Percentiles rank a stretch among this genome's conserved stretches.
Evolutionary conservation across 78 protist species (phyloP).

Genomic region (Polysphondylium violaceum): DNA sequence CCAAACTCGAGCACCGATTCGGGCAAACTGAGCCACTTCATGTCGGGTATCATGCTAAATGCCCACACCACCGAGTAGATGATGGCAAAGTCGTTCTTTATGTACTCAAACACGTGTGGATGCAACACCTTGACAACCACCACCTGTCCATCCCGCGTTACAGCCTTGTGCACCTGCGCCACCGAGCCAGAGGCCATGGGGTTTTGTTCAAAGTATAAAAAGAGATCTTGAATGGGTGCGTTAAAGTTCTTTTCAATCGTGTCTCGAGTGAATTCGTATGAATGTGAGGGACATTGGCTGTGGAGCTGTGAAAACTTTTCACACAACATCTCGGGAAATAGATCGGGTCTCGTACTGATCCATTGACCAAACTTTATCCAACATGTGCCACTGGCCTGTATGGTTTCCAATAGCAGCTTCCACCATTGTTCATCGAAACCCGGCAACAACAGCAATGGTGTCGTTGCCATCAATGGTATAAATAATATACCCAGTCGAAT

Average conservation of each 20-base stretch:
- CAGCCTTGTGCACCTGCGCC: constrained; percentile 83
- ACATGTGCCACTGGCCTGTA: constrained; percentile 65
- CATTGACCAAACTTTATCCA: constrained; percentile 87
- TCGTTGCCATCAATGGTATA: constrained; percentile 25
- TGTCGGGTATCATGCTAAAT: constrained; percentile 50
- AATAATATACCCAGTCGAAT: constrained; percentile 17
- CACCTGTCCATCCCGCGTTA: constrained; percentile 25
- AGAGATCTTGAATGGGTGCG: constrained; percentile 1
- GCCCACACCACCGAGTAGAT: constrained; percentile 55
- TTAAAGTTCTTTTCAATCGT: constrained; percentile 20
- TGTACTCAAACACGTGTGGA: constrained; percentile 43
- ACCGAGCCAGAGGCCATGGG: constrained; percentile 85
- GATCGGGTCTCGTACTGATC: constrained; percentile 81
- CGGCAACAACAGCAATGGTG: constrained; percentile 33
- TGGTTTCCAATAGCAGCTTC: constrained; percentile 30
- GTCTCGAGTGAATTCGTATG: constrained; percentile 25
- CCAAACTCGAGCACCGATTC: constrained; percentile 74
- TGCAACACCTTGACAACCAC: constrained; percentile 82
- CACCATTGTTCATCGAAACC: constrained; percentile 35
- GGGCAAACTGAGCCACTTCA: constrained; percentile 62
- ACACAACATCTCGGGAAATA: constrained; percentile 58
- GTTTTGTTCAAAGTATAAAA: constrained; percentile 30
- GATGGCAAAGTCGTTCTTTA: constrained; percentile 44
- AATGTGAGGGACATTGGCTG: constrained; percentile 71
- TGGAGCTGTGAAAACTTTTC: constrained; percentile 53